Base-by-base conservation (phyloP, 345 rosid species). In the Nephelium lappaceum region DNA sequence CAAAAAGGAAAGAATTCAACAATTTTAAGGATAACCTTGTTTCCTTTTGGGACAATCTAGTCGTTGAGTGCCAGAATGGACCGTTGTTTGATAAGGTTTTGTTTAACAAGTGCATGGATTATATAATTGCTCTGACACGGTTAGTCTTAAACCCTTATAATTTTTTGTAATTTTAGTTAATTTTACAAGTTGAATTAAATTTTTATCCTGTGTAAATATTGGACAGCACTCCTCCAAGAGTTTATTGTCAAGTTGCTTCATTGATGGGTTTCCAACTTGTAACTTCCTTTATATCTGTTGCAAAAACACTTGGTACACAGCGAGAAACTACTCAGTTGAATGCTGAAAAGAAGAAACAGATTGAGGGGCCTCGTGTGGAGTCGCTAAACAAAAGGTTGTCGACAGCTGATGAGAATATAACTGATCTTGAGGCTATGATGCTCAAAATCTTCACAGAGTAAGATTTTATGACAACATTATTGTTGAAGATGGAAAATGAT, bases 31-130 rank as follows among this genome's bases (percentile, higher is more conserved):
- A 90, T 70, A 93, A 93, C 83, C 93, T 96, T 72, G 83, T 89
- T 55, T 84, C 89, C 25, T 96, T 96, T 79, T 96, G 97, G 98
- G 90, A 96, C 65, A 80, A 58, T 79, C 77, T 96, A 86, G 85
- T 93, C 61, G 70, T 82, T 69, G 99, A 96, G 83, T 91, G 94
- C 87, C 97, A 94, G 82, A 87, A 91, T 82, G 99, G 99, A 73
- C 98, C 99, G 25, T 77, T 96, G 82, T 96, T 96, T 82, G 97
- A 96, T 85, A 90, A 89, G 79, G 80, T 88, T 80, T 85, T n/a
- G n/a, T 96, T 94, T 74, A 98, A 96, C 86, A 94, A 94, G 88
- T 96, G 94, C 88, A 88, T 96, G 88, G 99, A 96, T 87, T 96
- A 91, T 86, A 91, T 94, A 77, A 94, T 96, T 83, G 99, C 99